phyloP scores from a whole-genome alignment of 345 rosid species.

The Turnera subulata region DNA sequence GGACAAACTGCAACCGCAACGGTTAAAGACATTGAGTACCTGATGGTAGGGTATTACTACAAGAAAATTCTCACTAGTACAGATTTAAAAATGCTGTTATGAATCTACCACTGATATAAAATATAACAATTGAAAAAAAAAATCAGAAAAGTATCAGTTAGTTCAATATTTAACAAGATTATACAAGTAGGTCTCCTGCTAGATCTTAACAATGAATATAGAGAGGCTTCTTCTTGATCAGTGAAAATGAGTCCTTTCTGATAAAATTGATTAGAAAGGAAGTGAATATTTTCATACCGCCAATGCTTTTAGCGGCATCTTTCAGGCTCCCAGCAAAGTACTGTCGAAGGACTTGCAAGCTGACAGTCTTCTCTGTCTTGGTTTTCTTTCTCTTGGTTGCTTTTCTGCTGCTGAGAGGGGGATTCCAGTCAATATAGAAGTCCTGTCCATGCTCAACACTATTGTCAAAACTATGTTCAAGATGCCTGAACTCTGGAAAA shows the following conservation, averaged over 20 bases:
- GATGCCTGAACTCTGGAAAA: slow-evolving; percentile 37
- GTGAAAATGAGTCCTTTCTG: too few species aligned
- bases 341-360: slow-evolving; percentile 35
- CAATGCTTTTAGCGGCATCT: slow-evolving; percentile 40
- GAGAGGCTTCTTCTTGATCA: too few species aligned
- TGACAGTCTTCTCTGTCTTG: slow-evolving; percentile 33
- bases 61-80: background rate
- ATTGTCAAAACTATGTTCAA: slow-evolving; percentile 31
- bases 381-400: slow-evolving; percentile 21
- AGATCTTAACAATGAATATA: too few species aligned
- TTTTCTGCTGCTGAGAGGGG: slow-evolving; percentile 15
- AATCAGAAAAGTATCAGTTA: too few species aligned
- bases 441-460: slow-evolving; percentile 18
- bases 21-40: background rate
- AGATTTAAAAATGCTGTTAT: too few species aligned
- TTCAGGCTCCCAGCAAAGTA: slow-evolving; percentile 45
- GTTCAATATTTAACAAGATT: too few species aligned
- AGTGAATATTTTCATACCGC: slow-evolving; percentile 24
- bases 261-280: background rate
- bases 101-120: too few species aligned
- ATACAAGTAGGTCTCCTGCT: too few species aligned
- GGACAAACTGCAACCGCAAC: slow-evolving; percentile 34
- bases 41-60: background rate
- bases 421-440: slow-evolving; percentile 6
- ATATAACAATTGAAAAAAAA: too few species aligned